Evolutionary conservation across 2,329 filamentous ascomycete species (phyloP).

Genomic region (Furcasterigmium sp.): DNA sequence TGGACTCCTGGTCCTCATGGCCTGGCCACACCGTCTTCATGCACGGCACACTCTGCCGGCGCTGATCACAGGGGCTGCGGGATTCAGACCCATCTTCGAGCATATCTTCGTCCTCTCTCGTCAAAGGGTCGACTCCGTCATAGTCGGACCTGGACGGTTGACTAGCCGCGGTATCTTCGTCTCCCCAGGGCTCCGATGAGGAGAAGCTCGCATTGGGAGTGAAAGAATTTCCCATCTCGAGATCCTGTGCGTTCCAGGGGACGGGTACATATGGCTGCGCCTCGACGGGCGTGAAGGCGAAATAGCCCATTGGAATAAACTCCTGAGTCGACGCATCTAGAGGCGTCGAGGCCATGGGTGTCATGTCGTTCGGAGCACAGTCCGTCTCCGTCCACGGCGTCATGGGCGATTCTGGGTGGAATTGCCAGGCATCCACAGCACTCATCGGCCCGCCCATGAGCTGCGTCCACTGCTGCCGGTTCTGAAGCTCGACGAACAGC

Average conservation of each 20-base stretch:
- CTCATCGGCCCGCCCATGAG: constrained; percentile 9
- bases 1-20: neutral
- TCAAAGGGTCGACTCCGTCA: neutral
- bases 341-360: constrained; percentile 13
- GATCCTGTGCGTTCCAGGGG: neutral
- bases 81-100: neutral
- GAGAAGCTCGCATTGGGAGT: neutral
- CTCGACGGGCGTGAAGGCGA: neutral
- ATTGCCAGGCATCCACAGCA: constrained; percentile 10
- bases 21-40: constrained; percentile 20
- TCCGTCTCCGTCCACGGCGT: neutral
- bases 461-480: constrained; percentile 31
- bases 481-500: constrained; percentile 42
- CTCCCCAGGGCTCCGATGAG: neutral
- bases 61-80: constrained; percentile 8
- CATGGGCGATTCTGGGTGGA: constrained; percentile 3
- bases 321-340: constrained; percentile 21
- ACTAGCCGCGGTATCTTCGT: neutral
- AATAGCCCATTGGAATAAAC: constrained; percentile 22
- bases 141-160: neutral
- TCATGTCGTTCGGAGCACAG: constrained; percentile 1
- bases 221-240: no score
- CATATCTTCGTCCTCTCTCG: neutral
- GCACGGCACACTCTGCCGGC: constrained; percentile 26
- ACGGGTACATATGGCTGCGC: neutral